Evolutionary conservation across 768 basidiomycete genomes (phyloP).

Genomic region (Rhizopogon salebrosus): DNA sequence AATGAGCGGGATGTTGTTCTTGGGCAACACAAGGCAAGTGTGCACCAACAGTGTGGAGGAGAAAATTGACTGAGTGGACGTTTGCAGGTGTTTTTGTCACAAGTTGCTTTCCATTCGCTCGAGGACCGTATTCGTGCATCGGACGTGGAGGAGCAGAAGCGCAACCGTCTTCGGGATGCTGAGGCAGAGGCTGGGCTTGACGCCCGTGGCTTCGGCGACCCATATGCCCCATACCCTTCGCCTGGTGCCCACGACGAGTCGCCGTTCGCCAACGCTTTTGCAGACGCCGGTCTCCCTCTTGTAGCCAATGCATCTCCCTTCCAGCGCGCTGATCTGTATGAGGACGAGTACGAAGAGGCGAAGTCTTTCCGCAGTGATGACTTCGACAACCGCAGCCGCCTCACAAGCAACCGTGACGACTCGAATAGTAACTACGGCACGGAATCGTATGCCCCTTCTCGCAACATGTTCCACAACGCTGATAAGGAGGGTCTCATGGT

Average conservation of each 20-base stretch:
- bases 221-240: conserved; percentile 71
- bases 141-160: conserved; percentile 84
- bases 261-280: conserved; percentile 36
- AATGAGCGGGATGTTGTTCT: conserved; percentile 71
- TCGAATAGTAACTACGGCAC: conserved; percentile 79
- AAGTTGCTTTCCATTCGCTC: conserved; percentile 77
- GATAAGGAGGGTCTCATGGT: conserved; percentile 69
- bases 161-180: conserved; percentile 71
- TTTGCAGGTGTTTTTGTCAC: conserved; percentile 80
- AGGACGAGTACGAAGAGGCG: conserved; percentile 75
- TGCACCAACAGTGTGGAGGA: not conserved
- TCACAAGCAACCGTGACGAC: conserved; percentile 76
- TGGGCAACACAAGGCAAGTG: conserved; percentile 75
- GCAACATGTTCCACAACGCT: conserved; percentile 91
- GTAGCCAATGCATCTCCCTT: conserved; percentile 80
- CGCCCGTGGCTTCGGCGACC: conserved; percentile 53
- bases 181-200: conserved; percentile 68
- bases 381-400: conserved; percentile 72
- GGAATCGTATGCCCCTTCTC: conserved; percentile 88
- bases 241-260: conserved; percentile 35
- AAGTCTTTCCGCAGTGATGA: conserved; percentile 74
- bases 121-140: conserved; percentile 82
- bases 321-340: conserved; percentile 69
- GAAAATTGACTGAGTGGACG: conserved; percentile 5
- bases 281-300: conserved; percentile 73